Evolutionary conservation across 305 asterid genomes (phyloP).

Genomic region (Ruellia speciosa): DNA sequence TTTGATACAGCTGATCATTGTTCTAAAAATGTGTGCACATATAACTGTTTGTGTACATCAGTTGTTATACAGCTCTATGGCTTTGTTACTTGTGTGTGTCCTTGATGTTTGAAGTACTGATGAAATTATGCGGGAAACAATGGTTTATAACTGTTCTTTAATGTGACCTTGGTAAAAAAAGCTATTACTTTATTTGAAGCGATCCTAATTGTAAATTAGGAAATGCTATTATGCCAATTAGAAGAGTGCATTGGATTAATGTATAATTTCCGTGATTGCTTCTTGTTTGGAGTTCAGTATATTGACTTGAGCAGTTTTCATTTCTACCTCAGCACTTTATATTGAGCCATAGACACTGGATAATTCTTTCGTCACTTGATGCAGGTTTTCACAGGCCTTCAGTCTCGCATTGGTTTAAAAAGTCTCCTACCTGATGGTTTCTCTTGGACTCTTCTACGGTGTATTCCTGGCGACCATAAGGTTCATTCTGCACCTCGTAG

Average conservation of each 20-base stretch:
- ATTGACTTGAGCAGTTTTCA: too few relatives aligned
- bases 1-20: too few relatives aligned
- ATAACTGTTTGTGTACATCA: too few relatives aligned
- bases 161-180: neutral
- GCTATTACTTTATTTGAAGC: neutral
- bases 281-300: too few relatives aligned
- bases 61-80: neutral
- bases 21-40: too few relatives aligned
- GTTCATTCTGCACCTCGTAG: constrained; percentile 48
- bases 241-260: neutral
- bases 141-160: neutral
- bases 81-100: neutral
- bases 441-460: constrained; percentile 78
- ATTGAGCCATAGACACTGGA: neutral
- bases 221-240: neutral
- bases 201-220: neutral
- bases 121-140: neutral
- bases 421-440: constrained; percentile 55
- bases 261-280: too few relatives aligned
- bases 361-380: constrained; percentile 10
- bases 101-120: neutral
- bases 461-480: constrained; percentile 69
- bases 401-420: constrained; percentile 55
- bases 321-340: neutral
- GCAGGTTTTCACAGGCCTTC: constrained; percentile 76